Evolutionary conservation across 768 basidiomycete genomes (phyloP), one percentile per base, ranked within the genome.

Genomic region (Phylloporus scabripes): DNA sequence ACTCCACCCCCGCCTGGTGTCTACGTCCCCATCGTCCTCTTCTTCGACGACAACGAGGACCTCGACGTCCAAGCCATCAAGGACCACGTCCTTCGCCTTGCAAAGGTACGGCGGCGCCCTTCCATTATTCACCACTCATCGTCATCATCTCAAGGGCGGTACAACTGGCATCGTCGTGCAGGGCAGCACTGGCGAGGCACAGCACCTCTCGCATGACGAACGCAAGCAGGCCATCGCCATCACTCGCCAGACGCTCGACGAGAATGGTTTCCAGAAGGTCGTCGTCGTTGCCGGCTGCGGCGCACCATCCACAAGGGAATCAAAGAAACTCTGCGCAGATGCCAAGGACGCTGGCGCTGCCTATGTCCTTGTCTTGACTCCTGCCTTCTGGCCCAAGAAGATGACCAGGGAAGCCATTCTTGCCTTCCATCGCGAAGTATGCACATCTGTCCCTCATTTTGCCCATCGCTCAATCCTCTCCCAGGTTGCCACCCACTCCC

Each of bases 181-280:
- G 64, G 85, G 85, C 34, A 82, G 79, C 50, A 87, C 85, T 52
- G 85, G 85, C 39, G 84, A 87, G 63, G 87, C 87, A 6, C 84
- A 84, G 55, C 84, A 85, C 57, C 72, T 88, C 51, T 83, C 85
- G 3, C 82, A 82, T 50, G 80, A 82, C 0, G 87, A 89, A 61
- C 78, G 86, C 47, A 81, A 78, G 53, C 63, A 71, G 15, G 75
- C 79, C 9, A 87, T 91, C 56, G 61, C 67, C 17, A 63, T 85
- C 34, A 85, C 87, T 1, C 76, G 89, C 20, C 37, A 38, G 37
- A 38, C 11, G 2, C 37, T 38, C 37, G 37, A 38, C 37, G 37
- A 38, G 37, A 38, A 38, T 20, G 37, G 37, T 10, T 38, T 38
- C 37, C 20, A 38, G 11, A 38, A 20, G 5, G 18, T 38, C 37